Evolutionary conservation across 164 flowering plant genomes (phyloP).

Genomic region (Macadamia integrifolia): DNA sequence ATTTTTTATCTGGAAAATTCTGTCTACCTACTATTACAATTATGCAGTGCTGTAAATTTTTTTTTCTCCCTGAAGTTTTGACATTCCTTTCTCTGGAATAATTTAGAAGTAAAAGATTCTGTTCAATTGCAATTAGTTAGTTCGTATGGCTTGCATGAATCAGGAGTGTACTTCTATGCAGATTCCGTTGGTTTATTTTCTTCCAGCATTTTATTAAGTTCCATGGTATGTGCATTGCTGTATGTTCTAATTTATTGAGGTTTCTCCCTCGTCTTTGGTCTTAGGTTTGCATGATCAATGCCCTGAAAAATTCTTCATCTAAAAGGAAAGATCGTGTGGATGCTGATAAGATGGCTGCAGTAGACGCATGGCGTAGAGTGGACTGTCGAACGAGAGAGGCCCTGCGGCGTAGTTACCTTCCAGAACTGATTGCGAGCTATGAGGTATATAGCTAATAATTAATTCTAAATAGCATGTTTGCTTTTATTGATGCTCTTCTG

Average conservation of each 20-base stretch:
- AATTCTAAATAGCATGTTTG: not conserved
- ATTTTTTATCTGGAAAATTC: too few relatives aligned
- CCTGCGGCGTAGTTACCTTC: slow-evolving; percentile 66
- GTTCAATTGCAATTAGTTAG: not conserved
- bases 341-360: slow-evolving; percentile 62
- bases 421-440: slow-evolving; percentile 61
- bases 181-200: not conserved
- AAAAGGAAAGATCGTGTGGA: slow-evolving; percentile 39
- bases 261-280: not conserved
- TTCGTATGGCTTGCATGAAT: not conserved
- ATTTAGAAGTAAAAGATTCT: not conserved
- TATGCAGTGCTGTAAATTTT: too few relatives aligned
- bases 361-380: slow-evolving; percentile 88
- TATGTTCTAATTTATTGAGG: slow-evolving; percentile 1
- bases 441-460: slow-evolving; percentile 44
- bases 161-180: not conserved
- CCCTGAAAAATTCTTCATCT: slow-evolving; percentile 30
- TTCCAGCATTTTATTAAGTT: not conserved
- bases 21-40: too few relatives aligned
- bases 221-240: not conserved
- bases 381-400: slow-evolving; percentile 83
- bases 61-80: too few relatives aligned
- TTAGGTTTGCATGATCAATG: slow-evolving; percentile 46
- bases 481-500: not conserved
- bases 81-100: too few relatives aligned